Evolutionary conservation across 176 grass and related monocot species (phyloP).

Genomic region (barley (Hordeum vulgare)): DNA sequence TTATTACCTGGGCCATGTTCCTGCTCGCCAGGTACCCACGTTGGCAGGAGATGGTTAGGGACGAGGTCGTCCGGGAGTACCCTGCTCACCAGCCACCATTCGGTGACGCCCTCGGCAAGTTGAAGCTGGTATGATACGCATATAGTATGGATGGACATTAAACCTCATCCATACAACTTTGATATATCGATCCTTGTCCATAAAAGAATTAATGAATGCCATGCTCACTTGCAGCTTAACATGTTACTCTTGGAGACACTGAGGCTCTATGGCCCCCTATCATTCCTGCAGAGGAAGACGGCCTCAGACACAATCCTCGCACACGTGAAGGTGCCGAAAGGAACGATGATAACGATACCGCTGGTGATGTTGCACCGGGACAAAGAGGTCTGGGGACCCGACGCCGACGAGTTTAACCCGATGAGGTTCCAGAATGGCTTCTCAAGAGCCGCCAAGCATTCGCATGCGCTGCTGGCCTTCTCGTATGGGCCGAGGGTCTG

Average conservation of each 20-base stretch:
- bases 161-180: too few relatives aligned
- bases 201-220: background rate
- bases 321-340: background rate
- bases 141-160: background rate
- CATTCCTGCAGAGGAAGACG: conserved; percentile 5
- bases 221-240: conserved; percentile 24
- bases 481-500: conserved; percentile 20
- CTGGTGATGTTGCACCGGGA: conserved; percentile 25
- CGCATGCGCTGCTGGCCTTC: conserved; percentile 38
- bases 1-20: background rate
- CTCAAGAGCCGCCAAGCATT: conserved; percentile 16
- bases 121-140: background rate
- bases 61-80: too few relatives aligned
- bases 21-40: background rate
- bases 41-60: too few relatives aligned
- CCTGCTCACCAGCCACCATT: background rate
- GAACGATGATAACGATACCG: conserved; percentile 12
- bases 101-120: background rate
- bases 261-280: conserved; percentile 29
- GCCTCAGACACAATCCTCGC: background rate
- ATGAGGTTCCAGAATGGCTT: conserved; percentile 39
- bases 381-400: conserved; percentile 46
- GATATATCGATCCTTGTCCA: background rate
- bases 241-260: background rate
- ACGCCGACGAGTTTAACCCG: conserved; percentile 55